Evolutionary conservation across 306 rosid genomes (phyloP), one percentile per base, ranked within the genome.

Genomic region (Luffa acutangula): DNA sequence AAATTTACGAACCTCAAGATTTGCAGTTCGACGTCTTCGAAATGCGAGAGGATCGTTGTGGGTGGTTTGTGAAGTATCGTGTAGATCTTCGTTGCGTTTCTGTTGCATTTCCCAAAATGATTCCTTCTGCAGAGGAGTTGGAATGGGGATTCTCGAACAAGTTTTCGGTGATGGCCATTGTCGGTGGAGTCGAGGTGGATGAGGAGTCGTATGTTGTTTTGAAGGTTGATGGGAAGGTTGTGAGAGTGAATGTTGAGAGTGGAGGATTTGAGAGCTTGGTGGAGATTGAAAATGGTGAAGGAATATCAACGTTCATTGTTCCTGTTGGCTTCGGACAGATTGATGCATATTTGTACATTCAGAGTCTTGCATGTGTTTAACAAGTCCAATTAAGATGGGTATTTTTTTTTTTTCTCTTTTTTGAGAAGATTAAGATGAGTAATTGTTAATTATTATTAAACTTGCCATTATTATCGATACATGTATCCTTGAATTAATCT

Each of bases 341-440:
- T 5, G 79, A 76, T n/a, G 78, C 85, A 9, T 81, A 69, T 65
- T 81, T 76, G 15, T 84, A 70, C 73, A 5, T 79, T 0, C 81
- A 86, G 78, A 63, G 82, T 63, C 73, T 84, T 39, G 85, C 80
- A 39, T 63, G 76, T 53, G 75, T 86, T 21, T 25, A 25, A 25
- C 31, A 25, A 25, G 31, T 25, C 1, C 1, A 25, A 25, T 1
- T 25, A 25, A 25, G 31, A 25, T 25, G 31, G 31, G 31, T 25
- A 25, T 0, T 25, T 25, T 25, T 25, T 25, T 25, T 25, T 25
- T 25, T 25, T n/a, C n/a, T n/a, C n/a, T n/a, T 25, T 25, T 25
- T 25, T 25, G 31, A 25, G 31, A 25, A 25, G 0, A 25, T 25
- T 25, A 25, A 25, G 31, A 25, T 25, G 1, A 1, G 31, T 25